Conservation (phyloP, 305 asterid species). For the Fraxinus paxiana region DNA sequence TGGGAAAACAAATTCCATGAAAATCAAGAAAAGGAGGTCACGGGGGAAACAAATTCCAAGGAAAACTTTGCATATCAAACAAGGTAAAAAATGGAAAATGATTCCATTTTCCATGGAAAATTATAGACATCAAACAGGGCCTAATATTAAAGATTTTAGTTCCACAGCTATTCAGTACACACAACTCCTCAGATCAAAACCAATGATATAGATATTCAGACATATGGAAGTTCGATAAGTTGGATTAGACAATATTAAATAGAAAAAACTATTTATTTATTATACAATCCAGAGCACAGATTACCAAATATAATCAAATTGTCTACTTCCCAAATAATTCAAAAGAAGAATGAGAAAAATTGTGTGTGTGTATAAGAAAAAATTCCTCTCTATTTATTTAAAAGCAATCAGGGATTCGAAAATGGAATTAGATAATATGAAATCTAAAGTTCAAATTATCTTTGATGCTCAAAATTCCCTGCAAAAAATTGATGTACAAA, state of each 20-base stretch:
- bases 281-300: not conserved
- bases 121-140: no score
- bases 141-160: not conserved
- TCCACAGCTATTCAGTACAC: not conserved
- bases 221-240: not conserved
- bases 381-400: not conserved
- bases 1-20: no score
- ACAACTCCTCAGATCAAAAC: not conserved
- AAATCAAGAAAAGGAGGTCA: no score
- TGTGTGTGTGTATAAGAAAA: no score
- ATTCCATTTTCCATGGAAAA: no score
- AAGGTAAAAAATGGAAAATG: no score
- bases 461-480: not conserved
- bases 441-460: constrained; percentile 12
- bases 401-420: constrained; percentile 10
- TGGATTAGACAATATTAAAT: no score
- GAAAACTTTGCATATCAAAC: no score
- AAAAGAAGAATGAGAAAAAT: not conserved
- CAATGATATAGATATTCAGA: not conserved
- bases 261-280: not conserved
- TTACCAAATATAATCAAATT: not conserved
- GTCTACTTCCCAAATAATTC: not conserved
- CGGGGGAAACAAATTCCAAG: no score
- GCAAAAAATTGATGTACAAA: not conserved
- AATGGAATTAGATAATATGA: constrained; percentile 14